Percentiles rank a stretch among this genome's conserved stretches.
Evolutionary conservation across 345 rosid species (phyloP).

Genomic region (Syzygium grande): DNA sequence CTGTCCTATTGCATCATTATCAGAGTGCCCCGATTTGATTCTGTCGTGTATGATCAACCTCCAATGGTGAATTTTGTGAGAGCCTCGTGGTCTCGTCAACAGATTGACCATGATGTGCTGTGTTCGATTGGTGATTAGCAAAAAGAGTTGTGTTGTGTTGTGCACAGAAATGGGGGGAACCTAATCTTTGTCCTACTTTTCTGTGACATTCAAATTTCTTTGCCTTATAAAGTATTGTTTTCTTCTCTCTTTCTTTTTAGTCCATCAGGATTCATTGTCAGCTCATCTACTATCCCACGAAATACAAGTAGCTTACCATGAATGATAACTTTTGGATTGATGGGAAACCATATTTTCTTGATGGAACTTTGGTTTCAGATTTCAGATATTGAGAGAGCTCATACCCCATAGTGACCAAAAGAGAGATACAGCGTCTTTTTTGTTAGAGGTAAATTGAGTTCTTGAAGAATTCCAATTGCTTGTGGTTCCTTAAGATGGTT

Average conservation of each 20-base stretch:
- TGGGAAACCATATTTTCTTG: neutral
- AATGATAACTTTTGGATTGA: neutral
- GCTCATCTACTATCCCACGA: neutral
- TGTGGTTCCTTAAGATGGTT: neutral
- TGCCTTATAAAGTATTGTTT: neutral
- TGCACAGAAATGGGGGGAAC: neutral
- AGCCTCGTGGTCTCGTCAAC: neutral
- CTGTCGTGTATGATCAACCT: neutral
- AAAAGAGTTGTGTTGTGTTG: neutral
- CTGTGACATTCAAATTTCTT: neutral
- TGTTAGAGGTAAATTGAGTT: slow-evolving; percentile 57
- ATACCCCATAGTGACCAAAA: slow-evolving; percentile 88
- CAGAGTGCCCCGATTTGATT: neutral
- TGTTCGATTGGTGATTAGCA: neutral
- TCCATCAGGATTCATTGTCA: neutral
- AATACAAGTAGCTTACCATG: neutral
- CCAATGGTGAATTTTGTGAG: neutral
- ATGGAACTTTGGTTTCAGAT: slow-evolving; percentile 34
- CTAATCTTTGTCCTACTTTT: neutral
- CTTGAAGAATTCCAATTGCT: neutral
- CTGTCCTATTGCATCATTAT: neutral
- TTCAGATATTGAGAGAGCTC: slow-evolving; percentile 89
- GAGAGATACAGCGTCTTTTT: slow-evolving; percentile 89
- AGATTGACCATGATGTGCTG: neutral
- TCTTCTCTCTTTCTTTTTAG: neutral